Evolutionary conservation across 805 yeast genomes (phyloP).

Genomic region (Kodamaea neixiangensis): DNA sequence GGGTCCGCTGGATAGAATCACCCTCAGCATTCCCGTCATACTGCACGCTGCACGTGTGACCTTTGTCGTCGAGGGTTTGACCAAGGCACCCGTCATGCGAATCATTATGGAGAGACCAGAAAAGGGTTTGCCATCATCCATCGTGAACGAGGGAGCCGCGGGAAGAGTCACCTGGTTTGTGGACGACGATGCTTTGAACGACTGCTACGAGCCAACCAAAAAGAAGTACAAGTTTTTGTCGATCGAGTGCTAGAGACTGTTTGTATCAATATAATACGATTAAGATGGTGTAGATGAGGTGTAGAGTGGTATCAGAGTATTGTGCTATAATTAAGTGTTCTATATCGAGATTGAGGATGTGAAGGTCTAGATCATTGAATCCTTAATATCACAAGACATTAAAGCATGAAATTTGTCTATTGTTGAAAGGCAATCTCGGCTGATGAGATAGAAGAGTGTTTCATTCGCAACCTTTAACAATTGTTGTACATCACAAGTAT

Average conservation of each 20-base stretch:
- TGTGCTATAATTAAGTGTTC: too few species aligned
- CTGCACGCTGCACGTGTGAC: slow-evolving; percentile 91
- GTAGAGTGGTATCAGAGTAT: background rate
- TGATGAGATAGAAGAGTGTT: too few species aligned
- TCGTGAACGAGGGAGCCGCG: slow-evolving; percentile 95
- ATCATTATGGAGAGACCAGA: slow-evolving; percentile 96
- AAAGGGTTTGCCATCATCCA: slow-evolving; percentile 90
- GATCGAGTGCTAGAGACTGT: slow-evolving; percentile 19
- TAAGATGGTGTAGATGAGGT: background rate
- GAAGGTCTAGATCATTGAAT: too few species aligned
- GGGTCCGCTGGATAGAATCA: slow-evolving; percentile 83
- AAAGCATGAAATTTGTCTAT: background rate
- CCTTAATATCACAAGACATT: background rate
- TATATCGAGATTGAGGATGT: too few species aligned
- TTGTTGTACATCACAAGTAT: too few species aligned
- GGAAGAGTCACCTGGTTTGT: slow-evolving; percentile 98
- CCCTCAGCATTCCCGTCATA: slow-evolving; percentile 90
- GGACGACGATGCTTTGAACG: slow-evolving; percentile 87
- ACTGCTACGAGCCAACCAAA: slow-evolving; percentile 68
- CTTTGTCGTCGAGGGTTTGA: slow-evolving; percentile 94
- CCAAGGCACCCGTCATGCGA: slow-evolving; percentile 89
- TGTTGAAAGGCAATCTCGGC: too few species aligned
- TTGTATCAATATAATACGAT: background rate
- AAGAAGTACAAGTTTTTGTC: slow-evolving; percentile 65
- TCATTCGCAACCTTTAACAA: background rate